Base-by-base conservation (phyloP, 2,329 filamentous ascomycete genomes). In the Onygenales sp. region DNA sequence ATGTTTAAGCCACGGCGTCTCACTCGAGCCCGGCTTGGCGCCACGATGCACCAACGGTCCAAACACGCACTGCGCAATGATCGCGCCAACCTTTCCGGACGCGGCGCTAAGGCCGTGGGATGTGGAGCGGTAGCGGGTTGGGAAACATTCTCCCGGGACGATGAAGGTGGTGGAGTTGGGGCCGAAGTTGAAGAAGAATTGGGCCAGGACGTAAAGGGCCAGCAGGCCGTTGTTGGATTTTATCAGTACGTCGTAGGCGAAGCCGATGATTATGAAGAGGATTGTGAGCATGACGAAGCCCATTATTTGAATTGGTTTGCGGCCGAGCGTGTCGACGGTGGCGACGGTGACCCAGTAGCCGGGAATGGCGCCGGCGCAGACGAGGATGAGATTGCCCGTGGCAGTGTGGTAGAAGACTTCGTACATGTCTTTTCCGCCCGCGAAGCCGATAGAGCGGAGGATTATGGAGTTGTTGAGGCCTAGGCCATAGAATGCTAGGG, bases 311-410 rank as follows among this genome's bases (percentile, higher is more conserved):
- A 92, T 89, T 1, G 86, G 81, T 74, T 89, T 90, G 63, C 87
- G 85, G 52, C 87, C 87, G 11, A 90, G 62, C 1, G 78, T 86
- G 69, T 92, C 87, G 54, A 89, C 81, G 1, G 81, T 82, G 10
- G 82, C 82, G 5, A 90, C 86, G 0, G 86, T 87, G 13, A 89
- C 79, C 87, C 87, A 91, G 75, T 91, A 91, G 11, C 87, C 87
- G 0, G 87, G 87, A 11, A 91, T 86, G 47, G 87, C 85, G 54
- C 87, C 87, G 3, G 87, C 87, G 55, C 86, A 82, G 60, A 90
- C 83, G 50, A 91, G 78, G 60, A 91, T 88, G 61, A 91, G 72
- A 72, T 92, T 90, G 8, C 87, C 87, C 17, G 89, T 78, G 49
- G 87, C 85, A 7, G 83, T 88, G 70, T 87, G 87, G 74, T 83